phyloP scores from a whole-genome alignment of 768 basidiomycete genomes.

The Agrocybe praecox region DNA sequence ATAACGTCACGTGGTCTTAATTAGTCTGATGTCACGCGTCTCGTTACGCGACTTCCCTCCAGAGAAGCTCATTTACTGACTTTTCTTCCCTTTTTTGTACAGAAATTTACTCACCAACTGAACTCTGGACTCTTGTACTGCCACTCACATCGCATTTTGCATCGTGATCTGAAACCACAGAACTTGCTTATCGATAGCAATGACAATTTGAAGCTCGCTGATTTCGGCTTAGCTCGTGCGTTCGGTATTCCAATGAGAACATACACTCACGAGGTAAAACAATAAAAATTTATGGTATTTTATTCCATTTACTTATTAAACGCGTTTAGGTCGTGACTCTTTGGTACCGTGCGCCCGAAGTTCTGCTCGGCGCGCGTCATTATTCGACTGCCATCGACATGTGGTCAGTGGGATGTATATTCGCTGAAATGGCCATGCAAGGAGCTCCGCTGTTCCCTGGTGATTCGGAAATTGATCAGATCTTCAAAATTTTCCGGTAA shows the following conservation, averaged over 20 bases:
- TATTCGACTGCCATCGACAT: slow-evolving; percentile 98
- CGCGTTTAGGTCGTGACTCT: slow-evolving; percentile 87
- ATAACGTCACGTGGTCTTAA: slow-evolving; percentile 29
- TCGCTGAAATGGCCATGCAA: slow-evolving; percentile 97
- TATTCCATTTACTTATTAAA: slow-evolving; percentile 3
- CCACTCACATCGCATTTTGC: slow-evolving; percentile 95
- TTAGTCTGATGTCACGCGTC: slow-evolving; percentile 25
- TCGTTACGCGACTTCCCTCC: slow-evolving; percentile 14
- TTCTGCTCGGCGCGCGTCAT: slow-evolving; percentile 92
- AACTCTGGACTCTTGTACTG: slow-evolving; percentile 91
- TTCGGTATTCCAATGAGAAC: slow-evolving; percentile 97
- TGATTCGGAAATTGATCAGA: slow-evolving; percentile 99
- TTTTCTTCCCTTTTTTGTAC: slow-evolving; percentile 11
- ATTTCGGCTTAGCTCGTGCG: slow-evolving; percentile 94
- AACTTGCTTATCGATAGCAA: slow-evolving; percentile 90
- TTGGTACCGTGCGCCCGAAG: slow-evolving; percentile 99
- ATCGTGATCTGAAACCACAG: slow-evolving; percentile 95
- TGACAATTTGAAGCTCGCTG: slow-evolving; percentile 93
- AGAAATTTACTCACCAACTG: slow-evolving; percentile 98
- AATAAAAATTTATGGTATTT: slow-evolving; percentile 3
- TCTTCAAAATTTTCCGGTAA: slow-evolving; percentile 98
- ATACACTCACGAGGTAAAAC: slow-evolving; percentile 71
- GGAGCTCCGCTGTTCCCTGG: slow-evolving; percentile 93
- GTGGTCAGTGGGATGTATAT: slow-evolving; percentile 99
- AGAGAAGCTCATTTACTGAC: slow-evolving; percentile 5